Evolutionary conservation across 129 eudicot species (phyloP), one percentile per base, ranked within the genome.

Genomic region (Artemisia annua): DNA sequence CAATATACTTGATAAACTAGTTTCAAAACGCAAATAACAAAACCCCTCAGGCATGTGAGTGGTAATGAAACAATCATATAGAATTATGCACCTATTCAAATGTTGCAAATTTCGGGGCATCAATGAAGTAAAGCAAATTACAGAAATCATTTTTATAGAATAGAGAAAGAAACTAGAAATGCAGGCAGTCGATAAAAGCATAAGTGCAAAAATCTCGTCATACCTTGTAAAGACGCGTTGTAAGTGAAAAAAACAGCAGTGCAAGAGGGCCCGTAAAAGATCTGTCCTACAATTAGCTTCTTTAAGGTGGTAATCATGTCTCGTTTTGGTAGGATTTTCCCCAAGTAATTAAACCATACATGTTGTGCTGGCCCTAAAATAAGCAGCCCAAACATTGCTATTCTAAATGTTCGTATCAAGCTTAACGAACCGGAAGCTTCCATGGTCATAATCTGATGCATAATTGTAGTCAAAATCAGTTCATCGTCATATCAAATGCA

Each of bases 141-240:
- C 44, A 39, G 9, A 0, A 51, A 13, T 13, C 55, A 51, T 4
- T 11, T 28, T 15, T 15, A 51, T 51, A 11, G 14, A 51, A 51
- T 12, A 39, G 8, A 39, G 9, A 39, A 39, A 39, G 9, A 39
- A 39, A 5, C 7, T 39, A 39, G 9, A 39, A 7, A 39, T 39
- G 44, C 16, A 51, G 55, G 4, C 16, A 9, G 3, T 9, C 0
- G 16, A 51, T 51, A 12, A 51, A 51, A 51, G 11, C 3, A 61
- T 3, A 1, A 3, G 44, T 50, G 22, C 5, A 30, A 66, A 69
- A 56, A 49, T 24, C 22, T 51, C 13, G 48, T 48, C 51, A 26
- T 81, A 91, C 97, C 97, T 91, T 85, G 91, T 32, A 91, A 76
- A 62, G 80, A 89, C 5, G 97, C 97, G 64, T 91, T 91, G 79